Percentiles rank a stretch among this genome's conserved stretches.
phyloP scores from a whole-genome alignment of 148 eudicot species.

The Persicaria tinctoria region DNA sequence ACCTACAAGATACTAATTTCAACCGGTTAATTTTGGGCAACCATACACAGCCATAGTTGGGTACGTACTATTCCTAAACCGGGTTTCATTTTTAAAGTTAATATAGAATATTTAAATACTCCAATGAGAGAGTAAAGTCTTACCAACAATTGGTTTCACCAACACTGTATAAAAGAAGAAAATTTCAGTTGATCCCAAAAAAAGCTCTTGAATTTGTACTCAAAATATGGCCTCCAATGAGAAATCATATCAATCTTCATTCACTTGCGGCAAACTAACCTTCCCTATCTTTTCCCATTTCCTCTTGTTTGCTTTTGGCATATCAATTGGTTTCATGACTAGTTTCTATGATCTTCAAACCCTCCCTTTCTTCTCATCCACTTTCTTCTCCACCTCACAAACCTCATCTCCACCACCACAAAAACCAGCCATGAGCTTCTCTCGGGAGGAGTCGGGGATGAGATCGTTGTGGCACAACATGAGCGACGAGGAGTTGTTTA shows the following conservation, averaged over 20 bases:
- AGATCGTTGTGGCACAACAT: constrained; percentile 31
- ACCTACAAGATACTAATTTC: too few relatives aligned
- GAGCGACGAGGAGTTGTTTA: constrained; percentile 54
- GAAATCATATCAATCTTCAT: not conserved
- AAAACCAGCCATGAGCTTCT: not conserved
- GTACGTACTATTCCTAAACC: too few relatives aligned
- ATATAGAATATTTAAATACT: too few relatives aligned
- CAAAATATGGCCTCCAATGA: not conserved
- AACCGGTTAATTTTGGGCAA: too few relatives aligned
- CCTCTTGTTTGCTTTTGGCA: constrained; percentile 36
- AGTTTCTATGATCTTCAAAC: constrained; percentile 28
- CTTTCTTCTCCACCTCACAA: constrained; percentile 6
- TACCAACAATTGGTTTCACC: too few relatives aligned
- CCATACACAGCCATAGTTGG: too few relatives aligned
- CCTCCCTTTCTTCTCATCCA: constrained; percentile 14
- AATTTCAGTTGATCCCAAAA: not conserved
- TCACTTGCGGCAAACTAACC: not conserved
- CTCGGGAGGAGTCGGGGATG: not conserved
- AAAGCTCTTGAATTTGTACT: not conserved
- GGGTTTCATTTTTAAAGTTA: too few relatives aligned
- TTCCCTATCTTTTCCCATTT: constrained; percentile 10
- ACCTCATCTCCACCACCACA: not conserved
- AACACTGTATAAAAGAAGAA: not conserved
- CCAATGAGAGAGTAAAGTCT: too few relatives aligned
- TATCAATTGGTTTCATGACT: constrained; percentile 39